phyloP scores from a whole-genome alignment of 2,329 filamentous ascomycete species.

The Venturia aucupariae region DNA sequence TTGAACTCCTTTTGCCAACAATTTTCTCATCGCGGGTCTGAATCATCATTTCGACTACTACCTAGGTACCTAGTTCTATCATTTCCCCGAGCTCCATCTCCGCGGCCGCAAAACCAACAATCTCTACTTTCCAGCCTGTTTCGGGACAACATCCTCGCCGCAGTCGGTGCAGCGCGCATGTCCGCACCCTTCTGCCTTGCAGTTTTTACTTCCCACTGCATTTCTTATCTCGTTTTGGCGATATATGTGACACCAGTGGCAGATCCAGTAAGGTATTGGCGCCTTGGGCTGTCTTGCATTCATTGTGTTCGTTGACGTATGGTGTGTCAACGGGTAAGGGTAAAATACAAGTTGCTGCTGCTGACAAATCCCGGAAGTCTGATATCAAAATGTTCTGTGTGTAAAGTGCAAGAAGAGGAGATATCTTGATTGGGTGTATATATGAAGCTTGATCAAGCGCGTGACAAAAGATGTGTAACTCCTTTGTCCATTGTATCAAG shows the following conservation, averaged over 20 bases:
- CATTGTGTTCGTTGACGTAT: background rate
- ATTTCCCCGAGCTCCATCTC: background rate
- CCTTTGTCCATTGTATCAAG: background rate
- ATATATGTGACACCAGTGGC: background rate
- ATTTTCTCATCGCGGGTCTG: background rate
- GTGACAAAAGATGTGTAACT: background rate
- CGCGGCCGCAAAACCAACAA: background rate
- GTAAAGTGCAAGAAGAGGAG: background rate
- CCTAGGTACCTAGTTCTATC: no score
- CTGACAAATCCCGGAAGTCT: background rate
- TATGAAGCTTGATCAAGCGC: background rate
- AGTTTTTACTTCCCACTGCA: background rate
- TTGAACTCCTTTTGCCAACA: no score
- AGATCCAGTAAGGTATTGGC: background rate
- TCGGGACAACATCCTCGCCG: background rate
- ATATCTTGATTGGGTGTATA: background rate
- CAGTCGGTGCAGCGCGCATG: background rate
- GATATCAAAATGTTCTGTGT: background rate
- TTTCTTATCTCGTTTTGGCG: background rate
- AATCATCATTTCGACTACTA: background rate
- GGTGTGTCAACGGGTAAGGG: background rate
- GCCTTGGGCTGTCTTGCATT: background rate
- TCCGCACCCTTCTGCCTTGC: background rate
- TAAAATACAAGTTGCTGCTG: background rate
- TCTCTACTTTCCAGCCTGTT: background rate